Conservation (phyloP, 768 basidiomycete species). For the Hericium erinaceus region DNA sequence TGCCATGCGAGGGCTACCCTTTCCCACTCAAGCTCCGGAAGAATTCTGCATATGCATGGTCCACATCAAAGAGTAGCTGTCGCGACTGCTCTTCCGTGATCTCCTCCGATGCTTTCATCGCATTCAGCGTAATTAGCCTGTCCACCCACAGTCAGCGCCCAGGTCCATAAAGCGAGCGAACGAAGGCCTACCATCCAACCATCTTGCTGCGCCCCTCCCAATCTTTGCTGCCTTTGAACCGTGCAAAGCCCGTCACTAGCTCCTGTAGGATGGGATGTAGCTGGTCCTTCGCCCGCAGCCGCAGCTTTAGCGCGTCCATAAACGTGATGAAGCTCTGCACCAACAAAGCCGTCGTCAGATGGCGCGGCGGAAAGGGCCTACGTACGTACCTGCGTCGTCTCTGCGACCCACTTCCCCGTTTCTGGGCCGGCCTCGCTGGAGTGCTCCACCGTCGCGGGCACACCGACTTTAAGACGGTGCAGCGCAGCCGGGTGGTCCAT, state of each 20-base stretch:
- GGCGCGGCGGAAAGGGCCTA: not conserved
- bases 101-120: conserved; percentile 95
- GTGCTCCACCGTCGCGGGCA: conserved; percentile 95
- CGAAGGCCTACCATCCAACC: conserved; percentile 68
- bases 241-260: conserved; percentile 87
- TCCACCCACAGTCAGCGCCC: too few relatives aligned
- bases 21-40: conserved; percentile 62
- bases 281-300: conserved; percentile 93
- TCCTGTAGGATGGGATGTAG: conserved; percentile 92
- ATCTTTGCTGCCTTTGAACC: conserved; percentile 91
- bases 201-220: conserved; percentile 95
- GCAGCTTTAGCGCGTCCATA: conserved; percentile 93
- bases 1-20: conserved; percentile 11
- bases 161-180: not conserved
- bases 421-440: conserved; percentile 88
- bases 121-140: conserved; percentile 94
- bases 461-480: conserved; percentile 83
- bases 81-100: conserved; percentile 91
- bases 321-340: conserved; percentile 94
- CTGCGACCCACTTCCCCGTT: conserved; percentile 94
- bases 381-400: conserved; percentile 79
- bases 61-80: conserved; percentile 95
- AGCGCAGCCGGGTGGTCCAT: conserved; percentile 93
- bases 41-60: conserved; percentile 92
- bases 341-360: not conserved